Evolutionary conservation across 306 rosid species (phyloP).

Genomic region (Fragaria vesca): DNA sequence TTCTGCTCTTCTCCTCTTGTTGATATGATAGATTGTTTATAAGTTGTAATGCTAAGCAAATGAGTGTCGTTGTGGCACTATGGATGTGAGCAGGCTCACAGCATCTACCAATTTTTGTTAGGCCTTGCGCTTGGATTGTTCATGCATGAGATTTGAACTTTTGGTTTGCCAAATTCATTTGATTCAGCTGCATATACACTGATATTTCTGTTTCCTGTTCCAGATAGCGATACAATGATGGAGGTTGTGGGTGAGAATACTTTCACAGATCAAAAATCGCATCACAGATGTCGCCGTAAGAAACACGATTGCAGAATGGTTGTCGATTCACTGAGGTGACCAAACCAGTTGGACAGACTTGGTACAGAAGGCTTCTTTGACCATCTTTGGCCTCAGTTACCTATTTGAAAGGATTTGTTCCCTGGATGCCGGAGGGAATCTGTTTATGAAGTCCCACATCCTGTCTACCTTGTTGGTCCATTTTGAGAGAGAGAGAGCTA

Average conservation of each 20-base stretch:
- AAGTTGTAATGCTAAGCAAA: background rate
- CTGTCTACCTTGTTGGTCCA: background rate
- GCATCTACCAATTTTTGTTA: background rate
- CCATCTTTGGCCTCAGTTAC: background rate
- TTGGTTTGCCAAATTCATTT: slow-evolving; percentile 18
- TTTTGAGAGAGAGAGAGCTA: background rate
- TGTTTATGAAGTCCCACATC: background rate
- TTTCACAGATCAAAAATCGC: slow-evolving; percentile 76
- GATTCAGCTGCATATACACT: slow-evolving; percentile 19
- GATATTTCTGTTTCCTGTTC: slow-evolving; percentile 21
- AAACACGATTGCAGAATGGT: slow-evolving; percentile 89
- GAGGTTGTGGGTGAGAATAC: slow-evolving; percentile 93
- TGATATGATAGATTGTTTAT: background rate
- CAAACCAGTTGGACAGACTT: background rate
- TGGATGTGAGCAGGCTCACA: background rate
- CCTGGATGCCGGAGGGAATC: background rate
- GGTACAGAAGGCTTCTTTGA: background rate
- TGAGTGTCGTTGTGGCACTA: background rate
- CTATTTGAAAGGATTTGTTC: background rate
- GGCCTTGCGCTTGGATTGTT: background rate
- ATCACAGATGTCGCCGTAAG: slow-evolving; percentile 90
- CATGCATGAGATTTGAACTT: slow-evolving; percentile 11
- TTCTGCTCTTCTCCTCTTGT: slow-evolving; percentile 3
- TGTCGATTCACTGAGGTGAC: slow-evolving; percentile 61
- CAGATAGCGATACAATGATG: slow-evolving; percentile 63